A percentile compares a stretch with the other conserved stretches of the same genome.
Evolutionary conservation across 495 filamentous ascomycete genomes (phyloP).

Genomic region (Neurospora sp.): DNA sequence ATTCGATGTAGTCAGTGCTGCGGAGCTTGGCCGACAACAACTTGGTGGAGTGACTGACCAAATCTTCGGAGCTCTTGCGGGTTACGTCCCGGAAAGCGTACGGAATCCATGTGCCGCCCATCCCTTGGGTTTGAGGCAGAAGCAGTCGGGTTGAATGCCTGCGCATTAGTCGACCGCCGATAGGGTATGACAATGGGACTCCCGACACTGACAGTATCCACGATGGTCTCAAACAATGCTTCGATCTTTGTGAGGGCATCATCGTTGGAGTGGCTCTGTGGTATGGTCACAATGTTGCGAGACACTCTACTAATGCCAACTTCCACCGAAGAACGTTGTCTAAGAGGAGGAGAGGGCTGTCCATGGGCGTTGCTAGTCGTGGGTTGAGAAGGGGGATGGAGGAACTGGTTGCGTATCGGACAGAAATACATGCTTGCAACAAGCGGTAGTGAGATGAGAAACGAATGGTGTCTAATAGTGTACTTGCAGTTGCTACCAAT

Average conservation of each 20-base stretch:
- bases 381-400: background rate
- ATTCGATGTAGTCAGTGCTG: background rate
- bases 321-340: background rate
- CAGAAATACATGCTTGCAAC: background rate
- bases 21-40: background rate
- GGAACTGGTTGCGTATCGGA: background rate
- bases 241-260: slow-evolving; percentile 42
- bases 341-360: background rate
- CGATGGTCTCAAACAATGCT: slow-evolving; percentile 38
- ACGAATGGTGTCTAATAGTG: too few species aligned
- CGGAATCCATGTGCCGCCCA: slow-evolving; percentile 4
- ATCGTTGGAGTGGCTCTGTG: slow-evolving; percentile 9
- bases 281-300: slow-evolving; percentile 2
- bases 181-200: slow-evolving; percentile 38
- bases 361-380: background rate
- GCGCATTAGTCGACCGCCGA: background rate
- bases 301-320: background rate
- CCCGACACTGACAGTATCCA: slow-evolving; percentile 35
- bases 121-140: background rate
- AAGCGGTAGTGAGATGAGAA: background rate
- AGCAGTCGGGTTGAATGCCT: slow-evolving; percentile 1
- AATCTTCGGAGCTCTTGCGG: slow-evolving; percentile 28
- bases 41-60: slow-evolving; percentile 7
- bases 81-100: slow-evolving; percentile 32
- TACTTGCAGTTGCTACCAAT: too few species aligned